Conservation (phyloP, 371 early-diverging fungal species). For the Rhizomucor miehei region DNA sequence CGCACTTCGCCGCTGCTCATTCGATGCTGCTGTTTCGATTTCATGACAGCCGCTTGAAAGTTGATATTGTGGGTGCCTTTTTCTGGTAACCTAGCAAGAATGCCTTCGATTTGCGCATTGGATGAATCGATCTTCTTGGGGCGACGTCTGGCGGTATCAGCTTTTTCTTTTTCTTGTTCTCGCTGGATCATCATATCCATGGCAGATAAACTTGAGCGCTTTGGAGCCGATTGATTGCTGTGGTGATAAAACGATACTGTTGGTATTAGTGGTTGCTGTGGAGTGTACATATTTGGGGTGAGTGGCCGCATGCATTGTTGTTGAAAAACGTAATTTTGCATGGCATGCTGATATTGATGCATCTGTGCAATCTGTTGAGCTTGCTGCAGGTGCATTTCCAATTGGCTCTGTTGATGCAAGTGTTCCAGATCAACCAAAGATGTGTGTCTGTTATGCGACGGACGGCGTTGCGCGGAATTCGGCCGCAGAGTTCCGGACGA, state of each 20-base stretch:
- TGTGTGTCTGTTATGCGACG: no score
- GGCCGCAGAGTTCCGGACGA: no score
- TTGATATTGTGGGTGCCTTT: conserved; percentile 23
- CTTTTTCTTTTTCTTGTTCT: conserved; percentile 26
- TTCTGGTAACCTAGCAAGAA: conserved; percentile 26
- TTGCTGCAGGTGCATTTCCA: conserved; percentile 6
- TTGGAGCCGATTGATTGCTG: not conserved
- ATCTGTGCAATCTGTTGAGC: conserved; percentile 16
- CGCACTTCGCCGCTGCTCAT: no score
- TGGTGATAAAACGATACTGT: not conserved
- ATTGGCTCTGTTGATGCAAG: no score
- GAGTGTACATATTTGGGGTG: conserved; percentile 2
- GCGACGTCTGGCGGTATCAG: conserved; percentile 10
- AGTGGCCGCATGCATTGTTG: conserved; percentile 18
- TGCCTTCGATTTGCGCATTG: conserved; percentile 28
- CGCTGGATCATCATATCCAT: conserved; percentile 37
- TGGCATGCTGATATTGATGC: conserved; percentile 33
- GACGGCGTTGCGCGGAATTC: no score
- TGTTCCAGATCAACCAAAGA: no score
- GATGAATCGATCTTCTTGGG: conserved; percentile 27
- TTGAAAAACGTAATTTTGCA: conserved; percentile 9
- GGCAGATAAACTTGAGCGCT: conserved; percentile 29
- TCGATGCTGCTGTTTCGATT: conserved; percentile 13
- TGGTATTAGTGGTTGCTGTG: conserved; percentile 1
- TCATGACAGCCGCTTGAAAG: conserved; percentile 22